A percentile compares a stretch with the other conserved stretches of the same genome.
phyloP scores from a whole-genome alignment of 345 rosid genomes.

The Citrus australasica region DNA sequence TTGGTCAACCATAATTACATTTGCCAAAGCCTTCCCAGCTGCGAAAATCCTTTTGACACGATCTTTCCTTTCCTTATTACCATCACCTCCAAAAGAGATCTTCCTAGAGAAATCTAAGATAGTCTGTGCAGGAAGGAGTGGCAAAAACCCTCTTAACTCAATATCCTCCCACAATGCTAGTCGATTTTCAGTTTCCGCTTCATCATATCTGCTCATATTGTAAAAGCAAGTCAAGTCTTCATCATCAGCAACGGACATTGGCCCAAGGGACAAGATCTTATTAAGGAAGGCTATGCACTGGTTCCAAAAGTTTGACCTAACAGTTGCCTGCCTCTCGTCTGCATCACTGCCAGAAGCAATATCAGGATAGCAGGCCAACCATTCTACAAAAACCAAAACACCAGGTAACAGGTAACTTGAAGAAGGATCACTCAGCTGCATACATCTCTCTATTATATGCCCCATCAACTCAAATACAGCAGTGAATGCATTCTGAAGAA shows the following conservation, averaged over 20 bases:
- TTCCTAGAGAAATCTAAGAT: conserved; percentile 88
- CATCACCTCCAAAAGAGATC: conserved; percentile 54
- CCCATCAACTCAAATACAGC: conserved; percentile 83
- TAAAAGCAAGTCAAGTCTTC: conserved; percentile 84
- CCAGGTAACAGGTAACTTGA: conserved; percentile 81
- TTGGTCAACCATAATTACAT: conserved; percentile 55
- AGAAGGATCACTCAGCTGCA: conserved; percentile 61
- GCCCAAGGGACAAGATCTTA: conserved; percentile 49
- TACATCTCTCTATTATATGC: conserved; percentile 55
- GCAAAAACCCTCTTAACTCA: conserved; percentile 89
- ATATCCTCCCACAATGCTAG: conserved; percentile 93
- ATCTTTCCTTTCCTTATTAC: conserved; percentile 59
- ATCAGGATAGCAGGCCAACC: conserved; percentile 92
- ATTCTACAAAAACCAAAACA: conserved; percentile 77
- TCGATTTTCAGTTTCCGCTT: conserved; percentile 83
- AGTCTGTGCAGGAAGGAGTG: conserved; percentile 80
- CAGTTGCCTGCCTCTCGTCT: conserved; percentile 65
- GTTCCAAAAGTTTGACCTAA: conserved; percentile 67
- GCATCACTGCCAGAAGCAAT: conserved; percentile 55
- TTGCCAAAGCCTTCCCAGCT: conserved; percentile 77
- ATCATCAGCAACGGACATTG: conserved; percentile 50
- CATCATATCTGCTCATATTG: conserved; percentile 86
- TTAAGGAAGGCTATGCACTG: conserved; percentile 64
- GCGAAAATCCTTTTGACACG: conserved; percentile 78
- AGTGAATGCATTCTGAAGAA: conserved; percentile 73